These are phyloP conservation scores for Leccinum disarticulatum DNA, from an alignment of 768 basidiomycete genomes.

Conservation along the genomic window DNA sequence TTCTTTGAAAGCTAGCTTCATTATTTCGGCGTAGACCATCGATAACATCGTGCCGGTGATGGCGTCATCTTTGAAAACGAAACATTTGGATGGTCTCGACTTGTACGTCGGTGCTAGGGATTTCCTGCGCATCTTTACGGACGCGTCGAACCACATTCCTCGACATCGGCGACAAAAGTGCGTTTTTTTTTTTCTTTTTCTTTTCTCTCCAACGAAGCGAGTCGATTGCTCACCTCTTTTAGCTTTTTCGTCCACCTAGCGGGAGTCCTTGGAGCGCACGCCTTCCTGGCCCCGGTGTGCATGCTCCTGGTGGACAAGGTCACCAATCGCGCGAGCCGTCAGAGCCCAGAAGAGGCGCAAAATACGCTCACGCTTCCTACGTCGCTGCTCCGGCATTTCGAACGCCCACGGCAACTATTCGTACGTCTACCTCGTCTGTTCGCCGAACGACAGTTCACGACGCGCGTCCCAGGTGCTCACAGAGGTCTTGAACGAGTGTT, in stretches of 20 bases:
- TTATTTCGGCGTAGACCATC: constrained; percentile 60
- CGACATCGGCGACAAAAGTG: constrained; percentile 89
- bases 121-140: constrained; percentile 89
- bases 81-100: constrained; percentile 52
- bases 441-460: not conserved
- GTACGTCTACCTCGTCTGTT: constrained; percentile 38
- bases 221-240: constrained; percentile 6
- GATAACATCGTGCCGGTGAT: constrained; percentile 94
- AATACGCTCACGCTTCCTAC: constrained; percentile 64
- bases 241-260: constrained; percentile 91
- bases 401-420: constrained; percentile 46
- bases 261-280: constrained; percentile 72
- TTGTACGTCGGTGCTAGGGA: constrained; percentile 72
- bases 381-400: constrained; percentile 58
- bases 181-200: constrained; percentile 27
- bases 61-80: constrained; percentile 70
- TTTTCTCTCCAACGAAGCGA: not conserved
- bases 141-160: constrained; percentile 89
- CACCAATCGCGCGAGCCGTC: constrained; percentile 66
- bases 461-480: constrained; percentile 48
- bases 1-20: not conserved
- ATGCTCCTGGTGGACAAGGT: constrained; percentile 85
- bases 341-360: constrained; percentile 57
- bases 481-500: constrained; percentile 66
- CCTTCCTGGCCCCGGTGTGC: constrained; percentile 79